Conservation (phyloP, 164 flowering plant species). For the Stephania yunnanensis region DNA sequence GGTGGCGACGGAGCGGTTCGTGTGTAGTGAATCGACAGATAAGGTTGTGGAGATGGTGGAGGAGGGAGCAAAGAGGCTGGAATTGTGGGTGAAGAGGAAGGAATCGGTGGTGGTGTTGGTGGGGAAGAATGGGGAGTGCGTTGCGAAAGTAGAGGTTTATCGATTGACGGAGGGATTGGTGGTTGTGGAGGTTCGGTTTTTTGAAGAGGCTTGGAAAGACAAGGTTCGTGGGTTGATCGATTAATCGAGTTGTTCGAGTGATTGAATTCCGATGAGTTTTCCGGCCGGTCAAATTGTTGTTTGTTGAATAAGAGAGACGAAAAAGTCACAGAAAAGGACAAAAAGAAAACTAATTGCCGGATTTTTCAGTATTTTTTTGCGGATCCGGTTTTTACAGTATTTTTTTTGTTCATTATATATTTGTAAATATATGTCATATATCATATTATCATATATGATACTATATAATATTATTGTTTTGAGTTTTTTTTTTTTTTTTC, state of each 20-base stretch:
- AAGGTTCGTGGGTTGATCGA: conserved; percentile 27
- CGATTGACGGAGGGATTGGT: conserved; percentile 39
- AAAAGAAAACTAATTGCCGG: neutral
- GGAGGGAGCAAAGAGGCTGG: conserved; percentile 27
- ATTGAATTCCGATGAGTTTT: no score
- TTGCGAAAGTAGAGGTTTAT: conserved; percentile 28
- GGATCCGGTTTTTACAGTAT: neutral
- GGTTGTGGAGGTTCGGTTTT: conserved; percentile 39
- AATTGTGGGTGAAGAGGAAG: conserved; percentile 24
- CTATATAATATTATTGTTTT: neutral
- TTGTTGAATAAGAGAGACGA: neutral
- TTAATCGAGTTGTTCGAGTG: neutral
- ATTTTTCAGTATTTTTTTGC: neutral
- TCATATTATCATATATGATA: no score
- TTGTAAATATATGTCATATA: no score
- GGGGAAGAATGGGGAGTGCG: conserved; percentile 37
- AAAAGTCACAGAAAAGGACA: neutral
- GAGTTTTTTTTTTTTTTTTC: neutral
- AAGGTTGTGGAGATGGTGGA: conserved; percentile 34
- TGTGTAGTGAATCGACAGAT: conserved; percentile 32
- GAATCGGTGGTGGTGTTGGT: conserved; percentile 37
- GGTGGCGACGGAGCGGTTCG: conserved; percentile 25
- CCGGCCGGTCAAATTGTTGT: neutral
- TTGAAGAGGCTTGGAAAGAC: conserved; percentile 31
- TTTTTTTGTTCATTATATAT: neutral